phyloP scores from a whole-genome alignment of 768 basidiomycete species.

The Tubosaeta sp. region DNA sequence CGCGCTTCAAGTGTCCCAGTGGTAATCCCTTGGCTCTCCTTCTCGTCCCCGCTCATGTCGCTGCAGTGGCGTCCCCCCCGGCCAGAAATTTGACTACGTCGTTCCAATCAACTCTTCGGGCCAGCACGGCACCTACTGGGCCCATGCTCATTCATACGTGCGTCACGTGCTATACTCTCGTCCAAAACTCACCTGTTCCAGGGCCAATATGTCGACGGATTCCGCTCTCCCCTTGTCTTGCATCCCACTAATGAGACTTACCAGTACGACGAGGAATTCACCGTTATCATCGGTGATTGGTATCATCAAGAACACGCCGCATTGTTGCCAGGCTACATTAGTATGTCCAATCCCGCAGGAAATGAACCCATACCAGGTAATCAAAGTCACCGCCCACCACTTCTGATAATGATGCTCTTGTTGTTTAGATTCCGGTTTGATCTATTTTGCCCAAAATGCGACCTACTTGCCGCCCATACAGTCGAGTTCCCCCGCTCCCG shows the following conservation, averaged over 20 bases:
- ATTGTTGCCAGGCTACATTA: constrained; percentile 66
- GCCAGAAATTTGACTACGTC: constrained; percentile 66
- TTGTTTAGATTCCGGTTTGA: constrained; percentile 62
- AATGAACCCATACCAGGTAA: constrained; percentile 85
- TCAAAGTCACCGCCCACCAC: background rate
- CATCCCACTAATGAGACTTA: constrained; percentile 64
- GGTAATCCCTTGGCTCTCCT: constrained; percentile 40
- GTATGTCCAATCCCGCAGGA: constrained; percentile 71
- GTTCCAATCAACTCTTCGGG: constrained; percentile 65
- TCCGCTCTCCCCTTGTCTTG: constrained; percentile 82
- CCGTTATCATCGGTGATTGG: constrained; percentile 86
- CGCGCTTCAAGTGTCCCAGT: constrained; percentile 77
- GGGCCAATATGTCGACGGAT: constrained; percentile 92
- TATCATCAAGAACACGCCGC: constrained; percentile 73
- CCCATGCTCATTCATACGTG: constrained; percentile 60
- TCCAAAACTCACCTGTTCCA: constrained; percentile 20
- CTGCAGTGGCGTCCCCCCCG: constrained; percentile 73
- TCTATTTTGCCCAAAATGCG: constrained; percentile 79
- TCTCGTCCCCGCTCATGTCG: background rate
- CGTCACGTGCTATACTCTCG: background rate
- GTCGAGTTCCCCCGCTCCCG: constrained; percentile 42
- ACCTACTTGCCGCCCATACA: constrained; percentile 61
- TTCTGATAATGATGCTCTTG: background rate
- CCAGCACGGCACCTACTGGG: constrained; percentile 82
- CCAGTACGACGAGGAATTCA: constrained; percentile 87